Base-by-base conservation (phyloP, 225 moss, liverwort and hornwort species). In the Neckera pumila region DNA sequence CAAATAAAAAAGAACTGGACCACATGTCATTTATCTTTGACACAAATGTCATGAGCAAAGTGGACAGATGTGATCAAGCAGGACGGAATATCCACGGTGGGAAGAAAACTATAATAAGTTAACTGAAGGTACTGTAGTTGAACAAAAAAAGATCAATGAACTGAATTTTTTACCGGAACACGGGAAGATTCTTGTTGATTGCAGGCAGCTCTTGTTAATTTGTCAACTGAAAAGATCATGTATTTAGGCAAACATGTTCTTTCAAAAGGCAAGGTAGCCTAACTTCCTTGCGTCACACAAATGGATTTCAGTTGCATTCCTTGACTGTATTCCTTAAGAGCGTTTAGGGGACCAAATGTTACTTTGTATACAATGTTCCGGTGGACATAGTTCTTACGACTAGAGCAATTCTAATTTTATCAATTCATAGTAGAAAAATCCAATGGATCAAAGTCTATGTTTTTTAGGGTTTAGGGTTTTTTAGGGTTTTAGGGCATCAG, bases 401-500 rank as follows among this genome's bases (percentile, higher is more conserved):
- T 12, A 5, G 13, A 33, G 33, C 22, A 34, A 34, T 34, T 34
- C 33, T 4, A 77, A 18, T 28, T 17, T 40, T 7, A 42, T 42
- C 30, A 12, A 40, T 59, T 19, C 17, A 28, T 79, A 3, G 7
- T 79, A 59, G 2, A 17, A 2, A 30, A 57, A 59, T 42, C 12
- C 20, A 12, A 19, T 1, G 1, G 2, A 30, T 8, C 38, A 17
- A 38, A 58, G 11, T 11, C 17, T 79, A 0, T 28, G 0, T 28
- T 40, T 20, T 47, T 31, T 51, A 33, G 22, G 4, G 30, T n/a
- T 7, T 19, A 12, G 23, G n/a, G n/a, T n/a, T n/a, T n/a, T n/a
- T n/a, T n/a, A n/a, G n/a, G n/a, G n/a, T n/a, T n/a, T n/a, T n/a
- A n/a, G 7, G 69, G 21, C 3, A 0, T 65, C 2, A 65, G 3